phyloP scores from a whole-genome alignment of 768 basidiomycete species.

The Mycena galopus region DNA sequence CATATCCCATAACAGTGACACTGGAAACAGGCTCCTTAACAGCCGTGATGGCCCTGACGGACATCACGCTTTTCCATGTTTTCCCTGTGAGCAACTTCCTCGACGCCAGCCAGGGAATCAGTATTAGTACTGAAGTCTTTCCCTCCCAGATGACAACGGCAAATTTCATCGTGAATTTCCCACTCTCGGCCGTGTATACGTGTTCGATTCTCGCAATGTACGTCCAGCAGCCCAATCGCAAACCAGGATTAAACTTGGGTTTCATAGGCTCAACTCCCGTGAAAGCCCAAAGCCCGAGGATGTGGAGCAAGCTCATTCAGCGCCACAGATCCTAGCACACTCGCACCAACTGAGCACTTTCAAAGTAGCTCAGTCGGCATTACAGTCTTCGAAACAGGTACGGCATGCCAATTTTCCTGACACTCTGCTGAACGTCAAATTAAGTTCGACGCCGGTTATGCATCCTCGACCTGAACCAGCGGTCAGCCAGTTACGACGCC shows the following conservation, averaged over 20 bases:
- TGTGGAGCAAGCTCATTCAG: not conserved
- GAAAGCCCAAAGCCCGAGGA: not conserved
- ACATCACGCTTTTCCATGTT: not conserved
- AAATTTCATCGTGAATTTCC: slow-evolving; percentile 1
- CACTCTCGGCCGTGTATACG: not conserved
- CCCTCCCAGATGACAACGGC: not conserved
- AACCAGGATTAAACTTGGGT: not conserved
- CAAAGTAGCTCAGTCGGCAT: not conserved
- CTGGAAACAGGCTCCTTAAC: not conserved
- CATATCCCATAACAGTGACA: not conserved
- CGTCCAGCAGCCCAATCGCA: not conserved
- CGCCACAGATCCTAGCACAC: not conserved
- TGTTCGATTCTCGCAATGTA: not conserved
- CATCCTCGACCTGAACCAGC: too few species aligned
- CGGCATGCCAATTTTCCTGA: too few species aligned
- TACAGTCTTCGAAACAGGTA: too few species aligned
- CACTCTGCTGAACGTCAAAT: too few species aligned
- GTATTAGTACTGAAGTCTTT: too few species aligned
- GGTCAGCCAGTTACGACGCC: too few species aligned
- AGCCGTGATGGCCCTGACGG: not conserved
- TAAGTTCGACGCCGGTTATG: too few species aligned
- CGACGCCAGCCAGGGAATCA: not conserved
- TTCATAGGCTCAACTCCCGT: not conserved
- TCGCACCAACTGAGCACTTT: not conserved
- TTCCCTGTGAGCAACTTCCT: not conserved